These are phyloP conservation scores for Cordyceps tenuipes DNA, from an alignment of 2,329 filamentous ascomycete species.

Conservation along the genomic window DNA sequence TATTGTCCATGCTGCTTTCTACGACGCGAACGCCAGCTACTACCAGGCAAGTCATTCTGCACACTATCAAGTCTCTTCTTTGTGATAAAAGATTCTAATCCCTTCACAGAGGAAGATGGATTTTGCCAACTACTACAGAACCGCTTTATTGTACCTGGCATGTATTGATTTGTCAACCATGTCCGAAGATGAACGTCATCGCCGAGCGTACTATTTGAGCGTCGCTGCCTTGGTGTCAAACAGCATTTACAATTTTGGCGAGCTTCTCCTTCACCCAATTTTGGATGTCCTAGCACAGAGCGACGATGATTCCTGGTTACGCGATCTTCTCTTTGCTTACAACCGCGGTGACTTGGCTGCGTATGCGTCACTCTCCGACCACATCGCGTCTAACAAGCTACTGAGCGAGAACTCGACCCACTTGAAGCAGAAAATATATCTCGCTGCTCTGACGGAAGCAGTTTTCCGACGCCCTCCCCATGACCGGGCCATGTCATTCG, in stretches of 20 bases:
- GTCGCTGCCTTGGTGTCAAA: slow-evolving; percentile 89
- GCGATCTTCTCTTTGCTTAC: slow-evolving; percentile 93
- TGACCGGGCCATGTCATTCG: slow-evolving; percentile 88
- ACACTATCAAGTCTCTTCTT: neutral
- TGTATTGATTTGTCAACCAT: slow-evolving; percentile 81
- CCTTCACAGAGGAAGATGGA: slow-evolving; percentile 59
- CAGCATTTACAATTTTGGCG: slow-evolving; percentile 98
- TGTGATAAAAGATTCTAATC: neutral
- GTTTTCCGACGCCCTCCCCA: slow-evolving; percentile 95
- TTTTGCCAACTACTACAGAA: slow-evolving; percentile 95
- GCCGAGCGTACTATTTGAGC: slow-evolving; percentile 83
- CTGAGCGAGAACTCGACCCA: slow-evolving; percentile 73
- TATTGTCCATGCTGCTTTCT: slow-evolving; percentile 92
- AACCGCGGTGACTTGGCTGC: slow-evolving; percentile 88
- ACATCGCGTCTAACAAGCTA: slow-evolving; percentile 72
- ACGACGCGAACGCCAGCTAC: slow-evolving; percentile 89
- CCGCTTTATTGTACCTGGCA: slow-evolving; percentile 92
- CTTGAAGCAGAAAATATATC: slow-evolving; percentile 94
- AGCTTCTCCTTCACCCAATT: slow-evolving; percentile 95
- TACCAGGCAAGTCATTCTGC: slow-evolving; percentile 53
- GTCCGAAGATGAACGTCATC: slow-evolving; percentile 64
- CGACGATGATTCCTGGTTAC: slow-evolving; percentile 75
- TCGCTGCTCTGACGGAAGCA: slow-evolving; percentile 90
- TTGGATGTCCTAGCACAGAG: slow-evolving; percentile 68
- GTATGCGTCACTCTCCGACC: slow-evolving; percentile 73